These are phyloP conservation scores for Penicillium cataractarum DNA, from an alignment of 495 filamentous ascomycete species.

Conservation along the genomic window DNA sequence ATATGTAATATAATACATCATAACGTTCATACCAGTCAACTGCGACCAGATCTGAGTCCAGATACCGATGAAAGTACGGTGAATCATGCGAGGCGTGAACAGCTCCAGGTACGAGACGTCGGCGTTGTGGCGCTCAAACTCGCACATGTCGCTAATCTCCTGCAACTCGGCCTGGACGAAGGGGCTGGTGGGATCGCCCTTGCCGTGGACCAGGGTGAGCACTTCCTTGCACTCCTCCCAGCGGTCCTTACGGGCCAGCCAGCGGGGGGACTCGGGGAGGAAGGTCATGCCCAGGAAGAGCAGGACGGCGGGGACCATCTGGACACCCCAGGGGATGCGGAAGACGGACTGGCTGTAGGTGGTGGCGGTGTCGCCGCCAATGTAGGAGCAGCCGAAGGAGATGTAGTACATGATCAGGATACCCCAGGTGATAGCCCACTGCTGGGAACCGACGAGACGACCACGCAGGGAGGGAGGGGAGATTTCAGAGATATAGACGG, in stretches of 20 bases:
- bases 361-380: conserved; percentile 39
- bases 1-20: conserved; percentile 58
- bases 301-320: conserved; percentile 72
- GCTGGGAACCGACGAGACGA: conserved; percentile 72
- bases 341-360: conserved; percentile 58
- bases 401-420: conserved; percentile 85
- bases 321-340: conserved; percentile 77
- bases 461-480: conserved; percentile 73
- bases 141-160: conserved; percentile 70
- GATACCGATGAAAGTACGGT: conserved; percentile 70
- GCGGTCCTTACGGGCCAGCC: conserved; percentile 74
- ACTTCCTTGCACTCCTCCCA: conserved; percentile 73
- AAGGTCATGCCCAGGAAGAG: conserved; percentile 65
- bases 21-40: conserved; percentile 83
- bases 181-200: conserved; percentile 64
- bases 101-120: conserved; percentile 71
- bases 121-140: conserved; percentile 64
- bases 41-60: conserved; percentile 86
- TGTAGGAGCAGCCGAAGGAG: conserved; percentile 73
- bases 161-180: conserved; percentile 66
- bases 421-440: conserved; percentile 85
- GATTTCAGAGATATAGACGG: conserved; percentile 79
- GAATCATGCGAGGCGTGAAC: conserved; percentile 69
- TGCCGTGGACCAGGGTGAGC: conserved; percentile 69
- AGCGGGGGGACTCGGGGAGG: conserved; percentile 80